A percentile compares a stretch with the other conserved stretches of the same genome.
Conservation (phyloP, 495 filamentous ascomycete species). For the Penicillium crystallinum region DNA sequence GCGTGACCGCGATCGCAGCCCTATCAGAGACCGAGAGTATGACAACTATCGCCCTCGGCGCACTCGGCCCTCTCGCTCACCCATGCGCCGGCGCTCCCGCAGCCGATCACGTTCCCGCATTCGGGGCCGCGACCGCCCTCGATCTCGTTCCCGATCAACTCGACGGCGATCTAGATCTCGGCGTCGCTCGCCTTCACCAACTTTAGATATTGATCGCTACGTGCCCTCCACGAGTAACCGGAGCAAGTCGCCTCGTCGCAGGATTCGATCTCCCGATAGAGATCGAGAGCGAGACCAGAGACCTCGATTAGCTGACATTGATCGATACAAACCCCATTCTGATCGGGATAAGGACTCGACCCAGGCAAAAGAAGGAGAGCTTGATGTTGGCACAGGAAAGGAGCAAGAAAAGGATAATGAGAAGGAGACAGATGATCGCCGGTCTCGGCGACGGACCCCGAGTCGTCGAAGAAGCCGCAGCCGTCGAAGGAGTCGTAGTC, state of each 20-base stretch:
- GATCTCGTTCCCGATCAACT: constrained; percentile 12
- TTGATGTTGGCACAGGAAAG: background rate
- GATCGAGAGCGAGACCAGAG: constrained; percentile 19
- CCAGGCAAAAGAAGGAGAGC: background rate
- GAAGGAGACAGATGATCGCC: constrained; percentile 21
- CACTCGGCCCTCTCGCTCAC: constrained; percentile 21
- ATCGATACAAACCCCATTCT: constrained; percentile 50
- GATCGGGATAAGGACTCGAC: constrained; percentile 28
- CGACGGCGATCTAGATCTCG: constrained; percentile 27
- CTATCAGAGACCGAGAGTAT: constrained; percentile 24
- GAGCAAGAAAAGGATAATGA: constrained; percentile 8
- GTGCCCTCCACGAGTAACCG: constrained; percentile 42
- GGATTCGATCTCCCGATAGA: constrained; percentile 35
- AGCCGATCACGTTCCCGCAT: constrained; percentile 15
- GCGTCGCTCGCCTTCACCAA: constrained; percentile 27
- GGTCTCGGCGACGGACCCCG: constrained; percentile 13
- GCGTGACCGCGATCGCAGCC: no score
- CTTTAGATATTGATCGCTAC: constrained; percentile 48
- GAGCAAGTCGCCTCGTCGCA: constrained; percentile 42
- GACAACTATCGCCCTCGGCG: constrained; percentile 26
- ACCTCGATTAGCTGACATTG: constrained; percentile 38
- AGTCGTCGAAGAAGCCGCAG: constrained; percentile 11
- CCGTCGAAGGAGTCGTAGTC: constrained; percentile 16
- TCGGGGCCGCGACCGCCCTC: constrained; percentile 17
- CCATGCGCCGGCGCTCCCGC: constrained; percentile 15